phyloP scores from a whole-genome alignment of 176 grass and related monocot genomes.

The Hordeum marinum region DNA sequence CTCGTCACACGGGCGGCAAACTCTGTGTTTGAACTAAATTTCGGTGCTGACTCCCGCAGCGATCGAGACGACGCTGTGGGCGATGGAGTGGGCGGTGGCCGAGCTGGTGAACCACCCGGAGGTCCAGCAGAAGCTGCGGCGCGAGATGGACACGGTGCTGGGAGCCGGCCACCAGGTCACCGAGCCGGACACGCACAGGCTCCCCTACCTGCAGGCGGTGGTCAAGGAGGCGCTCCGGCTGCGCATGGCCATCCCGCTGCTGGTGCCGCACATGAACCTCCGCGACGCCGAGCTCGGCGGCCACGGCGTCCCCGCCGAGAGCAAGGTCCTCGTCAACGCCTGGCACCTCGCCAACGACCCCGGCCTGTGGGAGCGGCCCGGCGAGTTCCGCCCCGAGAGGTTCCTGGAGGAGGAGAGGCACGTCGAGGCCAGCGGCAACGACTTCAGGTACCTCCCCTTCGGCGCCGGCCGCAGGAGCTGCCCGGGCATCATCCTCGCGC shows the following conservation, averaged over 20 bases:
- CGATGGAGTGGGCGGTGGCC: constrained; percentile 90
- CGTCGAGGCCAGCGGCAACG: constrained; percentile 59
- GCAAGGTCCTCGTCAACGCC: constrained; percentile 88
- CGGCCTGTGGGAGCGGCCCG: constrained; percentile 62
- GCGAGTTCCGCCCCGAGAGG: constrained; percentile 74
- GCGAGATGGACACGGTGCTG: constrained; percentile 53
- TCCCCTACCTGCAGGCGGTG: constrained; percentile 65
- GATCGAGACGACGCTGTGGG: constrained; percentile 94
- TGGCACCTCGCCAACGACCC: constrained; percentile 88
- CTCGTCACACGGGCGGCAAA: no score
- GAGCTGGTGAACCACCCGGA: constrained; percentile 88
- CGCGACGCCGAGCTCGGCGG: constrained; percentile 66
- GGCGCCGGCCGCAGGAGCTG: constrained; percentile 77
- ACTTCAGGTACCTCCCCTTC: constrained; percentile 81
- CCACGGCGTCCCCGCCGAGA: constrained; percentile 57
- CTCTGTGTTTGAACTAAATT: no score
- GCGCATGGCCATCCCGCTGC: constrained; percentile 82
- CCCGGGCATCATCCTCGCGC: constrained; percentile 71
- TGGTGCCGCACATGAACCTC: constrained; percentile 98
- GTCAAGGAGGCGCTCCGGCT: constrained; percentile 86
- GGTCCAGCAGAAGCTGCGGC: constrained; percentile 52
- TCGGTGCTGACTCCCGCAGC: constrained; percentile 20
- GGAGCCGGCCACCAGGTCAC: constrained; percentile 49
- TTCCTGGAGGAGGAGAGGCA: constrained; percentile 70
- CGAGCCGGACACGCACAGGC: constrained; percentile 51